These are phyloP conservation scores for Penicillium riverlandense DNA, from an alignment of 495 filamentous ascomycete genomes.

Conservation along the genomic window DNA sequence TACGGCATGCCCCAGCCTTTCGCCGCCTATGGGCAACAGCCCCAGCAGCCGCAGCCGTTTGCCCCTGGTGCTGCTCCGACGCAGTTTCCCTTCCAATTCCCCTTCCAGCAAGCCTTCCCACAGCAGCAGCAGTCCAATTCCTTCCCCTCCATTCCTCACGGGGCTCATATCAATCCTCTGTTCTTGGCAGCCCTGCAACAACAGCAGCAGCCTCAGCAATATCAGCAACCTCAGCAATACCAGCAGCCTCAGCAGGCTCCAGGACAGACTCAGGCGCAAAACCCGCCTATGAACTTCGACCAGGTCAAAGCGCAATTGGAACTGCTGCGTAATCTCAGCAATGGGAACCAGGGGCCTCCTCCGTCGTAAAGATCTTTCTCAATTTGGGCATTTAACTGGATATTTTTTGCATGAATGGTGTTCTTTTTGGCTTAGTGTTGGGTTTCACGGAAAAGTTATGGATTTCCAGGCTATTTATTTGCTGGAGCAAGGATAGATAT, in stretches of 20 bases:
- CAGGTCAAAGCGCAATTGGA: conserved; percentile 42
- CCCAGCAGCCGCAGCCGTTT: conserved; percentile 22
- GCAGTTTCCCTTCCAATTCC: conserved; percentile 34
- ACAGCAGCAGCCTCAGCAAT: conserved; percentile 33
- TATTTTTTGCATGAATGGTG: conserved; percentile 25
- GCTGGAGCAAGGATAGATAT: conserved; percentile 8
- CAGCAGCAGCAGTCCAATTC: conserved; percentile 23
- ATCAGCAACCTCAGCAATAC: conserved; percentile 26
- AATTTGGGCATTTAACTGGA: conserved; percentile 3
- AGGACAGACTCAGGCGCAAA: conserved; percentile 29
- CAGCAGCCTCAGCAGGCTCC: conserved; percentile 31
- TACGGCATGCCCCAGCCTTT: conserved; percentile 26
- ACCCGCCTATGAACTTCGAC: conserved; percentile 31
- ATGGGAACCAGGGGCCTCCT: conserved; percentile 29
- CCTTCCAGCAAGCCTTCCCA: conserved; percentile 29
- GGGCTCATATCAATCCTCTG: conserved; percentile 58
- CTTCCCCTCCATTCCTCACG: conserved; percentile 34
- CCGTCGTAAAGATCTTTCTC: conserved; percentile 18
- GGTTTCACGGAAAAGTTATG: conserved; percentile 9
- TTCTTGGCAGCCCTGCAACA: conserved; percentile 49
- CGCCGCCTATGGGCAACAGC: conserved; percentile 25
- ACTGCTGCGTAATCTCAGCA: conserved; percentile 35
- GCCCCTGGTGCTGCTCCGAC: conserved; percentile 23
- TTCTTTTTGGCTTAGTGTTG: conserved; percentile 6
- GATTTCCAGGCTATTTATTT: conserved; percentile 1